These are phyloP conservation scores for Silene uniflora DNA, from an alignment of 148 eudicot genomes.

Conservation along the genomic window DNA sequence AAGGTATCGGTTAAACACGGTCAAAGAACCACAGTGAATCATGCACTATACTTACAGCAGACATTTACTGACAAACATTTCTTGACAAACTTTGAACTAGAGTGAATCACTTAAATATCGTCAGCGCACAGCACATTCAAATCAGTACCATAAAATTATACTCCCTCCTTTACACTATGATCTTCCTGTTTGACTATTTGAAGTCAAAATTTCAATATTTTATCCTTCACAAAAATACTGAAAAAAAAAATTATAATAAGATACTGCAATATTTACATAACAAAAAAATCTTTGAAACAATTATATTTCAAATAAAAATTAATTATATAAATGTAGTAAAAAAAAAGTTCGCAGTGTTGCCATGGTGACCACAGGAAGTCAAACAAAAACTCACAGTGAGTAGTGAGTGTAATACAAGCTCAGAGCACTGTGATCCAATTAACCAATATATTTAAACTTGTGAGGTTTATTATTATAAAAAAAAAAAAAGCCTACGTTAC, in stretches of 20 bases:
- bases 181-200: no score
- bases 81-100: not conserved
- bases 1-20: slow-evolving; percentile 11
- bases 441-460: not conserved
- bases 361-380: no score
- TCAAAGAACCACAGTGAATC: not conserved
- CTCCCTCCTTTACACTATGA: not conserved
- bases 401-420: no score
- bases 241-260: no score
- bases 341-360: no score
- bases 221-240: no score
- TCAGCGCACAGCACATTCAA: not conserved
- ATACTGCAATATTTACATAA: no score
- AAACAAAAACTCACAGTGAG: not conserved
- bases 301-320: no score
- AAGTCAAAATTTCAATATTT: no score
- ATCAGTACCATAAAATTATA: not conserved
- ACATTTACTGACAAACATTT: not conserved
- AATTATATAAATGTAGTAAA: no score
- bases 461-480: not conserved
- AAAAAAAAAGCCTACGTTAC: not conserved
- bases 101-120: not conserved
- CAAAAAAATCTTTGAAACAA: no score
- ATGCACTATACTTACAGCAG: not conserved
- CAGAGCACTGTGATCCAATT: no score